Percentiles rank a stretch among this genome's conserved stretches.
phyloP scores from a whole-genome alignment of 2,329 filamentous ascomycete genomes.

The Alternaria metachromatica region DNA sequence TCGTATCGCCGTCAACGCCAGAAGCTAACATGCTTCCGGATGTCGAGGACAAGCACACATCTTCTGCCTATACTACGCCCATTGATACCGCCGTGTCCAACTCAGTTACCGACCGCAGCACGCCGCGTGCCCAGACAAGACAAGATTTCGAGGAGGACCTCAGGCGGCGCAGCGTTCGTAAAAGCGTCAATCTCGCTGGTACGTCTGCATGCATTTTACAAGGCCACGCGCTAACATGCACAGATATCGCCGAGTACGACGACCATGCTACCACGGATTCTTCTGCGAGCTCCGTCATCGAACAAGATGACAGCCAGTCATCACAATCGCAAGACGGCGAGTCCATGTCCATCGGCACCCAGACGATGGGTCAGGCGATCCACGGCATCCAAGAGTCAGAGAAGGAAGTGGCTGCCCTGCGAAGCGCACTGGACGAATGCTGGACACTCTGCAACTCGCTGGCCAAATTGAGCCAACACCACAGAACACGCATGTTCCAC shows the following conservation, averaged over 20 bases:
- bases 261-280: constrained; percentile 45
- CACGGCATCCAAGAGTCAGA: constrained; percentile 65
- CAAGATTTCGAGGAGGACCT: constrained; percentile 71
- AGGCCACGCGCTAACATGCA: constrained; percentile 18
- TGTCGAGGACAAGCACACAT: constrained; percentile 43
- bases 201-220: constrained; percentile 27
- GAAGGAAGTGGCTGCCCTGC: constrained; percentile 71
- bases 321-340: constrained; percentile 43
- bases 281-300: constrained; percentile 37
- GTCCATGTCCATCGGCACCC: constrained; percentile 33
- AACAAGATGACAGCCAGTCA: constrained; percentile 41
- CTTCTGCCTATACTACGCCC: constrained; percentile 67
- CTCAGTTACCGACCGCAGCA: constrained; percentile 66
- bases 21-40: constrained; percentile 48
- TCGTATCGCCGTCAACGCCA: constrained; percentile 47
- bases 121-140: constrained; percentile 82
- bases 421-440: constrained; percentile 81
- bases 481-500: constrained; percentile 79
- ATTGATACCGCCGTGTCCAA: constrained; percentile 74
- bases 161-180: constrained; percentile 61
- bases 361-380: constrained; percentile 59
- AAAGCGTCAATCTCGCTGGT: constrained; percentile 81
- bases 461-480: constrained; percentile 81
- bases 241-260: constrained; percentile 57
- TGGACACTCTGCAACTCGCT: constrained; percentile 95